Base-by-base conservation (phyloP, 2,329 filamentous ascomycete genomes). In the Xylariomycetidae sp. region DNA sequence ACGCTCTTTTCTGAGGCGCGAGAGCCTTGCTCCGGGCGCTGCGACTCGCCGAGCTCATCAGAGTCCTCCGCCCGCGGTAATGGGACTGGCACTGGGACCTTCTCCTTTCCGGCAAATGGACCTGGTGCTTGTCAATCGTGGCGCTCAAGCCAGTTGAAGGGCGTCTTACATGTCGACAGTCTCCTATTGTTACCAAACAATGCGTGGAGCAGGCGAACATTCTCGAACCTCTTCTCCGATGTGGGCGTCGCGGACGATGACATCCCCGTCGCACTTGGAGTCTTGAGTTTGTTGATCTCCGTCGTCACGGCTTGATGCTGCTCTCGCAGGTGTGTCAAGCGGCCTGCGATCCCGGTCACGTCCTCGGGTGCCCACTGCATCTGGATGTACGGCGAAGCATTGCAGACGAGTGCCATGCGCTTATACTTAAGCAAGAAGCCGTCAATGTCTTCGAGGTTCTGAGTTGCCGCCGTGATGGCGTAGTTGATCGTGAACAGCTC, bases 201-300 rank as follows among this genome's bases (percentile, higher is more conserved):
- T 10, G 25, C 28, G n/a, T 32, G 36, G 16, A 42, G 28, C 9
- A 39, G 20, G 15, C 28, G 16, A 6, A 39, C 6, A 16, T 39
- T 43, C 19, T 39, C 39, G 16, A 37, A 46, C 17, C 31, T 24
- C 10, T 25, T 35, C 16, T 37, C 32, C n/a, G 25, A 7, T 19
- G 7, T 10, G 6, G 25, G 12, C 6, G 34, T 33, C 13, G 23
- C 22, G 10, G 37, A 29, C 26, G 10, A 16, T 29, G 13, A 16
- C 18, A 29, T 13, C n/a, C n/a, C 18, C 5, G 24, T 12, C 26
- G 18, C 15, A 16, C 14, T 7, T 20, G 28, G 26, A 24, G 6
- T 19, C 20, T 25, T 32, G 10, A 32, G 19, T 13, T 12, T 9
- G 12, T 37, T 20, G 14, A 29, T 32, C 19, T 32, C 19, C 10